Conservation (phyloP, 2,329 filamentous ascomycete genomes). For the Alternaria gaisen region DNA sequence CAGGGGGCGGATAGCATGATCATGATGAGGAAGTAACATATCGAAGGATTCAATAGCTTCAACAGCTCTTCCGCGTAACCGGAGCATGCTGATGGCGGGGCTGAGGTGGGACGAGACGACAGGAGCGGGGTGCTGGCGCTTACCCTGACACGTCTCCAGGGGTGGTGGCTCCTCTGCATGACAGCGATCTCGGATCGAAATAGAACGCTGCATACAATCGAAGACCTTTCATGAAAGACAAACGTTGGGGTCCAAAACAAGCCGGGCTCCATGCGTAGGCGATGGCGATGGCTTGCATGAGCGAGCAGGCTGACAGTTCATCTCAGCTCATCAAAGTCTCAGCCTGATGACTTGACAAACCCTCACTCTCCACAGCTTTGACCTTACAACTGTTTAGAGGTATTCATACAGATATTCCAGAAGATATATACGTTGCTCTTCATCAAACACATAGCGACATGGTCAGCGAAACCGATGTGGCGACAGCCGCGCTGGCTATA, state of each 20-base stretch:
- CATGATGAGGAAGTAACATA: not conserved
- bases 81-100: not conserved
- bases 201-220: not conserved
- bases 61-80: not conserved
- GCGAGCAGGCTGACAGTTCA: not conserved
- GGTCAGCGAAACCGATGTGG: not conserved
- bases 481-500: constrained; percentile 12
- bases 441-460: not conserved
- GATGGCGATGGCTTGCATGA: not conserved
- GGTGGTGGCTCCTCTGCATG: not conserved
- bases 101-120: not conserved
- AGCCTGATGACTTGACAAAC: not conserved
- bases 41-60: too few relatives aligned
- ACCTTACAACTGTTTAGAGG: not conserved
- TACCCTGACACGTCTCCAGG: not conserved
- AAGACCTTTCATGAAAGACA: rapidly evolving
- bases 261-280: not conserved
- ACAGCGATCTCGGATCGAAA: not conserved
- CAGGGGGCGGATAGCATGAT: rapidly evolving
- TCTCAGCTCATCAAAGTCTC: not conserved
- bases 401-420: too few relatives aligned
- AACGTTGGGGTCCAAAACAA: not conserved
- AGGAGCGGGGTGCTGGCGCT: constrained; percentile 12
- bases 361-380: not conserved
- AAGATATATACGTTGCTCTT: too few relatives aligned